These are phyloP conservation scores for Notholithocarpus densiflorus DNA, from an alignment of 306 rosid genomes.

Conservation along the genomic window DNA sequence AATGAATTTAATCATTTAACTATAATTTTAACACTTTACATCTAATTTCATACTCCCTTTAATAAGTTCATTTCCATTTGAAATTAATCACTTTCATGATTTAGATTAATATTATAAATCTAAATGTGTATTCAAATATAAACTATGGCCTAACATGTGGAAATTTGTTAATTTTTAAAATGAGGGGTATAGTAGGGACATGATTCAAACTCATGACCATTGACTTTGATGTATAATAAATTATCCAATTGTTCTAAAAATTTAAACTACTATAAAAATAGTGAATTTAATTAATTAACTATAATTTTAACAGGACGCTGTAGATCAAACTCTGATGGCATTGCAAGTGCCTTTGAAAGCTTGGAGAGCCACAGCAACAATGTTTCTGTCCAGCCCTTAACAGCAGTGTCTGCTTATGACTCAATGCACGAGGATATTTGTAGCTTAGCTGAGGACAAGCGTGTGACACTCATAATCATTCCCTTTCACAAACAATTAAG, in stretches of 20 bases:
- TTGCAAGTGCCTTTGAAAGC: constrained; percentile 18
- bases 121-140: no score
- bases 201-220: no score
- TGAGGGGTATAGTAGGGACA: no score
- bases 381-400: constrained; percentile 28
- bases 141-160: fast-evolving
- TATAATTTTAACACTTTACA: no score
- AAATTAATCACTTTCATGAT: no score
- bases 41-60: no score
- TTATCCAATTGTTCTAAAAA: fast-evolving
- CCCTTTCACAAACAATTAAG: constrained; percentile 29
- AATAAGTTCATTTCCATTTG: no score
- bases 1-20: no score
- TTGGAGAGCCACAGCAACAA: constrained; percentile 7
- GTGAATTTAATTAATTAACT: no score
- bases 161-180: no score
- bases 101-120: no score
- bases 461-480: constrained; percentile 24
- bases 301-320: not conserved
- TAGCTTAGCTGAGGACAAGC: constrained; percentile 38
- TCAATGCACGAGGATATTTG: constrained; percentile 49
- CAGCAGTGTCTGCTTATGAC: constrained; percentile 36
- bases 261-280: no score
- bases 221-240: fast-evolving
- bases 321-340: not conserved